Percentiles rank a stretch among this genome's conserved stretches.
phyloP scores from a whole-genome alignment of 2,329 filamentous ascomycete species.

The Fusarium sp. region DNA sequence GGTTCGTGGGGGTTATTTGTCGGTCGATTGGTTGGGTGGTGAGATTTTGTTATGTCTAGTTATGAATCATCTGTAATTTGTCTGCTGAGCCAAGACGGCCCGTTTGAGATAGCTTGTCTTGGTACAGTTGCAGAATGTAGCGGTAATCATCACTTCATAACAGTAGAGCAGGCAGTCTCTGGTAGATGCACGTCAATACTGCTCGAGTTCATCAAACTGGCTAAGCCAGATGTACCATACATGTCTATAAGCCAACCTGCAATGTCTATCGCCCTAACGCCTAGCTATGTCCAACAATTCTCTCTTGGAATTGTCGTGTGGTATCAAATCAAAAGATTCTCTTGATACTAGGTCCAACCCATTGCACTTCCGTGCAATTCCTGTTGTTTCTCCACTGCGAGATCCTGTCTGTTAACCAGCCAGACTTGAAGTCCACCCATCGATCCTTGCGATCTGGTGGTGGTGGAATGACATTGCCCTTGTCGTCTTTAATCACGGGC shows the following conservation, averaged over 20 bases:
- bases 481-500: slow-evolving; percentile 44
- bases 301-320: not conserved
- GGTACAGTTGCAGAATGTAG: not conserved
- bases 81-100: not conserved
- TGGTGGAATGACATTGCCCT: slow-evolving; percentile 42
- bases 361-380: slow-evolving; percentile 49
- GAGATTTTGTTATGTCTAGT: not conserved
- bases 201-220: not conserved
- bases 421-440: slow-evolving; percentile 50
- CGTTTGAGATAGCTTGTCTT: not conserved
- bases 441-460: slow-evolving; percentile 34
- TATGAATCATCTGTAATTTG: not conserved
- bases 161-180: not conserved
- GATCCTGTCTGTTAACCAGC: slow-evolving; percentile 48
- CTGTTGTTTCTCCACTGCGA: slow-evolving; percentile 44
- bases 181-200: not conserved
- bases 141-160: not conserved
- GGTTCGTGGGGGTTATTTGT: slow-evolving; percentile 4
- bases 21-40: not conserved
- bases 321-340: slow-evolving; percentile 44
- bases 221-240: slow-evolving; percentile 9
- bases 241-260: slow-evolving; percentile 31
- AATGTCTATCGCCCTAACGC: slow-evolving; percentile 39
- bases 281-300: slow-evolving; percentile 27
- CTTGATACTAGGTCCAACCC: slow-evolving; percentile 52